Evolutionary conservation across 495 filamentous ascomycete species (phyloP).

Genomic region (Penicillium goetzii): DNA sequence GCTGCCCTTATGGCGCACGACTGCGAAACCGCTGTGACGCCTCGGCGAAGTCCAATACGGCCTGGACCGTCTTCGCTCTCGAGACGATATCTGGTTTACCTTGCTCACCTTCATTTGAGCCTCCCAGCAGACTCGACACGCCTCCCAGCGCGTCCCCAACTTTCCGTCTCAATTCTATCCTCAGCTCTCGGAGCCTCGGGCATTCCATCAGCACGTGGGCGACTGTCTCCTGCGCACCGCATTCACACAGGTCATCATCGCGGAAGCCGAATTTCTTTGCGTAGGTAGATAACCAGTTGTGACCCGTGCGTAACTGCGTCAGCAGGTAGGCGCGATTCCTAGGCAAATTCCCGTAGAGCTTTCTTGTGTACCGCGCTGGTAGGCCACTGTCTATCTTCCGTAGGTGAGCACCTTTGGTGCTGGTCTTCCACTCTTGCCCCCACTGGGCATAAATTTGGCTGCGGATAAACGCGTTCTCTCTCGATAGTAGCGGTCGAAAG

Average conservation of each 20-base stretch:
- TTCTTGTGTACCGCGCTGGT: slow-evolving; percentile 21
- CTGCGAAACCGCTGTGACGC: background rate
- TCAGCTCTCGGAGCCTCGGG: background rate
- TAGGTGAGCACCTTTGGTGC: slow-evolving; percentile 16
- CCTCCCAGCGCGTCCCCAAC: background rate
- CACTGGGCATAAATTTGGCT: slow-evolving; percentile 16
- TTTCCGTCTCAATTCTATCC: background rate
- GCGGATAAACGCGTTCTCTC: slow-evolving; percentile 16
- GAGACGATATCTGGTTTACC: background rate
- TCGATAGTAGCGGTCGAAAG: slow-evolving; percentile 22
- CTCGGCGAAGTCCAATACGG: background rate
- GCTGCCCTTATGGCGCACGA: background rate
- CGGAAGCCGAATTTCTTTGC: background rate
- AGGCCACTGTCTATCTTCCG: slow-evolving; percentile 20
- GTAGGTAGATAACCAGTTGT: background rate
- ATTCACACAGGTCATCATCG: background rate
- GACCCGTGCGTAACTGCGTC: background rate
- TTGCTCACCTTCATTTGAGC: background rate
- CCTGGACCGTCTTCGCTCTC: background rate
- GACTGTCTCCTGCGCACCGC: background rate
- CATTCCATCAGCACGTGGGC: background rate
- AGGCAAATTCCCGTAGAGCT: slow-evolving; percentile 18
- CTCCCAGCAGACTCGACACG: background rate
- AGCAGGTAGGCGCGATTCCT: slow-evolving; percentile 10
- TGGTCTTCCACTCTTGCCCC: slow-evolving; percentile 23